These are phyloP conservation scores for Heterobasidion parviporum DNA, from an alignment of 1,284 basidiomycete species.

Conservation along the genomic window DNA sequence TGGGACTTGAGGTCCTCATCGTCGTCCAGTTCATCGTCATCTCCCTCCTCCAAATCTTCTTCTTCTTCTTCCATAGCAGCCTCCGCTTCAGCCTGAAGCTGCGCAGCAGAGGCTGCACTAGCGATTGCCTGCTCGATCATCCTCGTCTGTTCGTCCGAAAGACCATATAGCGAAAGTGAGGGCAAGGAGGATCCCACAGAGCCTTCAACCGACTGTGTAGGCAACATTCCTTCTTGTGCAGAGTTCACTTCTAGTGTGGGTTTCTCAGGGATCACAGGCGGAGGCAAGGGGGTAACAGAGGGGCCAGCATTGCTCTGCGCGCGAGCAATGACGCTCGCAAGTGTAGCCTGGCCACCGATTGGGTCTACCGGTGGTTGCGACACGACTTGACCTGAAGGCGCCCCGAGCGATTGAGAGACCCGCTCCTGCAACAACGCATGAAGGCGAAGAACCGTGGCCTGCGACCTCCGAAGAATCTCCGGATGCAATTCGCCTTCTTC, in stretches of 20 bases:
- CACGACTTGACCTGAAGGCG: conserved; percentile 25
- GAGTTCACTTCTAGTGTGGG: conserved; percentile 9
- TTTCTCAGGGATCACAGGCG: conserved; percentile 6
- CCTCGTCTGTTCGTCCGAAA: conserved; percentile 62
- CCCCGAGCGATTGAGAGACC: conserved; percentile 48
- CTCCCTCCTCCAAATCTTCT: conserved; percentile 30
- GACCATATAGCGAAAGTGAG: conserved; percentile 50
- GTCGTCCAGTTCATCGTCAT: conserved; percentile 15
- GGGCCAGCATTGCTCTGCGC: conserved; percentile 32
- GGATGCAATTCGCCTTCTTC: conserved; percentile 62
- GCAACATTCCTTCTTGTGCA: conserved; percentile 4
- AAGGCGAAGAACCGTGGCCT: conserved; percentile 44
- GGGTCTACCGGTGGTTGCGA: conserved; percentile 30
- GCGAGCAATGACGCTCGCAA: conserved; percentile 59
- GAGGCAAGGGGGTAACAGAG: not conserved
- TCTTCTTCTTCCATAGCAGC: conserved; percentile 61
- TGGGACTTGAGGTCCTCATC: too few species aligned
- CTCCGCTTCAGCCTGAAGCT: conserved; percentile 67
- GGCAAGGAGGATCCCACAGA: conserved; percentile 13
- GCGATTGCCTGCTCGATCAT: conserved; percentile 62
- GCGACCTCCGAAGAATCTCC: conserved; percentile 39
- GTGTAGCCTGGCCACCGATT: conserved; percentile 46
- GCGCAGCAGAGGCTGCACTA: conserved; percentile 60
- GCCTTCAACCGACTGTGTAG: not conserved
- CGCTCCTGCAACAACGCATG: conserved; percentile 50